Evolutionary conservation across 257 asterid species (phyloP).

Genomic region (Penstemon davidsonii): DNA sequence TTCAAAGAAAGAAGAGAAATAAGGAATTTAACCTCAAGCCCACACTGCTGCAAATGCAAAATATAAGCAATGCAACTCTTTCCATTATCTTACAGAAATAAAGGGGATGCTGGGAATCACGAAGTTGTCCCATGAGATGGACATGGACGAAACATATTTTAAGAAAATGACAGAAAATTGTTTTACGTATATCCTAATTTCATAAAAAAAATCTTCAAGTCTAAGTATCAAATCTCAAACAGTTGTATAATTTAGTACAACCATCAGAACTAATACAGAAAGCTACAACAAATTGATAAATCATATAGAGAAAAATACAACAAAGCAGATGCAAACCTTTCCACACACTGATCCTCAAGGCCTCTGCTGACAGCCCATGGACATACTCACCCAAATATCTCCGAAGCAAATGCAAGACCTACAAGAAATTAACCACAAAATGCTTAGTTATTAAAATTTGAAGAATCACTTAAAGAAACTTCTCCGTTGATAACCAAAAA

Average conservation of each 20-base stretch:
- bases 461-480: constrained; percentile 1
- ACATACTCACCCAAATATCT: constrained; percentile 98
- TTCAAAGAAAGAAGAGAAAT: background rate
- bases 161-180: background rate
- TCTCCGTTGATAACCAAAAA: constrained; percentile 14
- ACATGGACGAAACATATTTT: background rate
- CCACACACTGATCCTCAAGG: constrained; percentile 97
- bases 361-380: constrained; percentile 96
- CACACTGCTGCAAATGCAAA: background rate
- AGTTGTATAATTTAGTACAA: constrained; percentile 20
- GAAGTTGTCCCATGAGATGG: background rate
- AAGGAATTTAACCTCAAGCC: background rate
- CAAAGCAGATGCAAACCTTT: constrained; percentile 55
- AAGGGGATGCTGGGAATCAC: background rate
- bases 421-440: constrained; percentile 25
- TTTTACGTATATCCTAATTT: constrained; percentile 5
- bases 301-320: constrained; percentile 2
- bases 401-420: constrained; percentile 99
- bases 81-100: constrained; percentile 1
- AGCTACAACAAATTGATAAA: constrained; percentile 12
- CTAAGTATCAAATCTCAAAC: constrained; percentile 13
- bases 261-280: constrained; percentile 9
- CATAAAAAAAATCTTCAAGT: constrained; percentile 12
- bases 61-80: background rate
- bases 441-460: constrained; percentile 20